These are phyloP conservation scores for Ocimum tenuiflorum DNA, from an alignment of 257 asterid species.

Conservation along the genomic window DNA sequence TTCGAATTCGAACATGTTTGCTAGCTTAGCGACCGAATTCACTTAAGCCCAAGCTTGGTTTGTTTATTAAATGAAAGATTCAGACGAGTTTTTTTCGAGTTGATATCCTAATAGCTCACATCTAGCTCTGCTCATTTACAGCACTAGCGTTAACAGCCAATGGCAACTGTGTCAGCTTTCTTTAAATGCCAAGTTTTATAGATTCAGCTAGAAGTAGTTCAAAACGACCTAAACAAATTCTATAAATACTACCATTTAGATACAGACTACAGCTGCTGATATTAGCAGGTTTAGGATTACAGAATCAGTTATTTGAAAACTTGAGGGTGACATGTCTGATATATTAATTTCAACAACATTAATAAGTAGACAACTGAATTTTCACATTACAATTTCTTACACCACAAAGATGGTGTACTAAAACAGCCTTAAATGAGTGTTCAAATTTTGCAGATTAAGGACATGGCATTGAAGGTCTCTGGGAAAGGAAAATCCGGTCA, in stretches of 20 bases:
- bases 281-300: not conserved
- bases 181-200: conserved; percentile 16
- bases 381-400: too few relatives aligned
- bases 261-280: conserved; percentile 7
- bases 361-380: too few relatives aligned
- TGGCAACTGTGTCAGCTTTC: conserved; percentile 24
- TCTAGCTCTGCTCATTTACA: too few relatives aligned
- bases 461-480: conserved; percentile 83
- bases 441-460: conserved; percentile 55
- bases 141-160: conserved; percentile 18
- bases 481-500: conserved; percentile 68
- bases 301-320: not conserved
- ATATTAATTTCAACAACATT: not conserved
- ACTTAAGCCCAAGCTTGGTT: too few relatives aligned
- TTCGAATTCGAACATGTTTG: too few relatives aligned
- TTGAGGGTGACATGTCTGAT: not conserved
- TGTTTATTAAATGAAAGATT: too few relatives aligned
- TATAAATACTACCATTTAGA: not conserved
- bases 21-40: too few relatives aligned
- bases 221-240: conserved; percentile 5
- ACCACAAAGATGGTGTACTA: not conserved
- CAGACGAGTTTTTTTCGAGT: too few relatives aligned
- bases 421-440: not conserved
- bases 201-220: conserved; percentile 14
- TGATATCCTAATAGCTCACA: too few relatives aligned